phyloP scores from a whole-genome alignment of 768 basidiomycete species.

The Xanthoconium purpureum region DNA sequence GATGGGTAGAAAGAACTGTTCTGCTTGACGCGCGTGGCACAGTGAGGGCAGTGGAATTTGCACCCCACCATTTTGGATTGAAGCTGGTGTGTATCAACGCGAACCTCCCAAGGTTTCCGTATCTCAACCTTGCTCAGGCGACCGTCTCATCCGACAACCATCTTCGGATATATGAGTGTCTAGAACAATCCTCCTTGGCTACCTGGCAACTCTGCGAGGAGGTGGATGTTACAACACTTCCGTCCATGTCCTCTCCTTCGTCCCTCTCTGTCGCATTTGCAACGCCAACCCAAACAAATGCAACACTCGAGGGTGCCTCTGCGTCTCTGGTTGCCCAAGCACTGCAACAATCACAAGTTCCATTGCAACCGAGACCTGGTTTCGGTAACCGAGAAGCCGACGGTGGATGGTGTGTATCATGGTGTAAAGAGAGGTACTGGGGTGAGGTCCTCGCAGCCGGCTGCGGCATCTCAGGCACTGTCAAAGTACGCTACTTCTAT shows the following conservation, averaged over 20 bases:
- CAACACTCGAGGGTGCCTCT: conserved; percentile 51
- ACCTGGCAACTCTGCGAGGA: conserved; percentile 77
- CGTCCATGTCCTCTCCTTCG: conserved; percentile 39
- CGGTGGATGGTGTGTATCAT: conserved; percentile 90
- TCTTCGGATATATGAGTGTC: conserved; percentile 86
- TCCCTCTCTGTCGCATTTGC: conserved; percentile 58
- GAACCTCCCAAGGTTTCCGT: not conserved
- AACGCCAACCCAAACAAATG: conserved; percentile 66
- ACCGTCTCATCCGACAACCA: conserved; percentile 85
- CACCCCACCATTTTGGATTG: conserved; percentile 82
- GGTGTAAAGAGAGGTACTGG: conserved; percentile 97
- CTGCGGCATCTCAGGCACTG: conserved; percentile 63
- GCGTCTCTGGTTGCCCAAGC: conserved; percentile 64
- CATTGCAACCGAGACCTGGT: conserved; percentile 38
- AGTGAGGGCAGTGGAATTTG: conserved; percentile 82
- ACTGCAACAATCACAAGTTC: conserved; percentile 48
- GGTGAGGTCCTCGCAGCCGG: conserved; percentile 83
- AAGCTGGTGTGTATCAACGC: conserved; percentile 60
- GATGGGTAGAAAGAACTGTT: conserved; percentile 74
- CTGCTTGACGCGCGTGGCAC: conserved; percentile 84
- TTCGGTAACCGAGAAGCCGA: conserved; percentile 74
- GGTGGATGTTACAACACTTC: conserved; percentile 64
- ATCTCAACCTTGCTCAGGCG: conserved; percentile 49
- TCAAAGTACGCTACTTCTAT: conserved; percentile 57
- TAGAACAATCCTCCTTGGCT: conserved; percentile 68